A percentile compares a stretch with the other conserved stretches of the same genome.
phyloP scores from a whole-genome alignment of 306 rosid species.

The Psophocarpus tetragonolobus region DNA sequence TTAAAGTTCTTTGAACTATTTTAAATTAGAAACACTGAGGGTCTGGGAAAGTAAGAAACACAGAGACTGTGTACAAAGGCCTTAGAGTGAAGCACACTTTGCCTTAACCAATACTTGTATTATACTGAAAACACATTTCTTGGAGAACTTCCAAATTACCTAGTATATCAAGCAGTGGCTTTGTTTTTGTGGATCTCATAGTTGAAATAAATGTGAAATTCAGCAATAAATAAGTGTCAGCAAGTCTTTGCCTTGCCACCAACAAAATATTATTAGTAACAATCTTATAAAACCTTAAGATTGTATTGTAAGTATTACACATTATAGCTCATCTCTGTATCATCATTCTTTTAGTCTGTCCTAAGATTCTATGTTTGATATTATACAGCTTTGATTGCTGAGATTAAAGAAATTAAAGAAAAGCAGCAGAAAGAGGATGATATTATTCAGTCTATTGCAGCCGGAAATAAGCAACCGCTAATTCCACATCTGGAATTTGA shows the following conservation, averaged over 20 bases:
- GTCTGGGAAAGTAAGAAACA: background rate
- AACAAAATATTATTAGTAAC: background rate
- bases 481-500: constrained; percentile 84
- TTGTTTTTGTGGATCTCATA: background rate
- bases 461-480: constrained; percentile 73
- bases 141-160: background rate
- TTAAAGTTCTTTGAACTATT: background rate
- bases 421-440: constrained; percentile 83
- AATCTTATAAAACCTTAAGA: background rate
- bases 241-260: background rate
- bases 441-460: constrained; percentile 76
- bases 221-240: background rate
- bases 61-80: background rate
- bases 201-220: background rate
- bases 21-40: background rate
- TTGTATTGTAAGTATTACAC: background rate
- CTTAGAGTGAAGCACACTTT: background rate
- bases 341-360: constrained; percentile 26
- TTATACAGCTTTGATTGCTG: constrained; percentile 80
- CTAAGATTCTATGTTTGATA: constrained; percentile 29
- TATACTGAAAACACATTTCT: background rate
- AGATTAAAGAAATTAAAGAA: constrained; percentile 90
- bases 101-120: background rate
- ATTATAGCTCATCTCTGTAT: background rate
- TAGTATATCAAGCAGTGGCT: background rate